Evolutionary conservation across 257 asterid genomes (phyloP), one percentile per base, ranked within the genome.

Genomic region (Solanum chmielewskii): DNA sequence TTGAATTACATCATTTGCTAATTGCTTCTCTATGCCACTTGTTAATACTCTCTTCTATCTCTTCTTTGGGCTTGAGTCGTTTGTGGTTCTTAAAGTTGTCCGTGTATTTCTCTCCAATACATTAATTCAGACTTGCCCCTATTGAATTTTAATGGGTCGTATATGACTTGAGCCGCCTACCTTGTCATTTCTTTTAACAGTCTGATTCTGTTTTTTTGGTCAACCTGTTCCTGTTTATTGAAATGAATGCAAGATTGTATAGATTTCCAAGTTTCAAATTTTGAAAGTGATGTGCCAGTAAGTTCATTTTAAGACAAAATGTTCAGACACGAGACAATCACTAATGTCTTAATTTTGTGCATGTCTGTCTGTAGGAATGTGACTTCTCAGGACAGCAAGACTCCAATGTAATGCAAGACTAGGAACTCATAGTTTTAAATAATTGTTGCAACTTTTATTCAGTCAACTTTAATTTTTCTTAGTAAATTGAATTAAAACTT

Each of bases 1-100:
- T 85, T 88, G 59, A 41, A 62, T 85, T 86, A 82, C 86, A 87
- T 49, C 41, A 42, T 86, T 81, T 90, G 91, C 78, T 90, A 76
- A 88, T 71, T 88, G 87, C 90, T 89, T 91, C 88, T 83, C 91
- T 87, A 42, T 86, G 74, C 70, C 74, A 33, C 81, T 37, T 87
- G 37, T 73, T 74, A 33, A 33, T 33, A 18, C 45, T 49, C 73
- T 76, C 39, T 45, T 74, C 74, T 14, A 29, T 27, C 56, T 27
- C 56, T 80, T 44, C 62, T 15, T 2, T 5, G 4, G 60, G 23
- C 3, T 52, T 52, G 18, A 52, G 62, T 52, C 10, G 7, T 52
- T 3, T 52, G 23, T 6, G 62, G 9, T 52, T 1, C 9, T 52
- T 52, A 52, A 52, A 16, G 7, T 52, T 52, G 23, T 16, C 3